Percentiles rank a stretch among this genome's conserved stretches.
These are phyloP conservation scores for Fomes fomentarius DNA, from an alignment of 1,284 basidiomycete species.

Conservation along the genomic window DNA sequence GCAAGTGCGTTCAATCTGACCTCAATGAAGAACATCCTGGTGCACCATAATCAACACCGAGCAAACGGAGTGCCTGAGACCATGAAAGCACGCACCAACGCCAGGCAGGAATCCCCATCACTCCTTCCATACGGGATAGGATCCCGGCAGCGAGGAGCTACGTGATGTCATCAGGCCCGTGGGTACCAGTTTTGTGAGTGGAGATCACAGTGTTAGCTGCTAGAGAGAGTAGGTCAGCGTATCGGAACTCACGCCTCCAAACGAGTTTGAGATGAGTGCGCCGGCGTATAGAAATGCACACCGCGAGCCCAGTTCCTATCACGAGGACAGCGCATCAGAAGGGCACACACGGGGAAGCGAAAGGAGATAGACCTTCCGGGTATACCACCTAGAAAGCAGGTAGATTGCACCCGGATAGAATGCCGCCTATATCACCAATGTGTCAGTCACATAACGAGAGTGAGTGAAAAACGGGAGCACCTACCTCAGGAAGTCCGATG, in stretches of 20 bases:
- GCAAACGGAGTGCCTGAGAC: not conserved
- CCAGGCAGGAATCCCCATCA: slow-evolving; percentile 71
- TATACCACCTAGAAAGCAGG: slow-evolving; percentile 68
- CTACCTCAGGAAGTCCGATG: slow-evolving; percentile 63
- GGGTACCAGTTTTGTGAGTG: no score
- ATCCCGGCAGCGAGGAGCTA: slow-evolving; percentile 74
- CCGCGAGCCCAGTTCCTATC: slow-evolving; percentile 67
- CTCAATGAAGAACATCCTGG: slow-evolving; percentile 66
- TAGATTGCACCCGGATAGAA: slow-evolving; percentile 69
- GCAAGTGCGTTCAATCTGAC: slow-evolving; percentile 33
- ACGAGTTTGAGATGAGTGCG: slow-evolving; percentile 75
- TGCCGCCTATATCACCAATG: slow-evolving; percentile 42
- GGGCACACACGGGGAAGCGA: not conserved
- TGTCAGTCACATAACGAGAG: not conserved
- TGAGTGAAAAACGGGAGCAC: not conserved
- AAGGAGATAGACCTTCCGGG: slow-evolving; percentile 48
- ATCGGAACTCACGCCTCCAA: slow-evolving; percentile 57
- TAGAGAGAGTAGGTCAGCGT: no score
- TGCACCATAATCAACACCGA: not conserved
- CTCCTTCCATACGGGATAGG: slow-evolving; percentile 69
- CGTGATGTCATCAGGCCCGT: not conserved
- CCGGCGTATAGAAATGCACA: slow-evolving; percentile 73
- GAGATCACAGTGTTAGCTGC: no score
- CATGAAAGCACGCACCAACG: slow-evolving; percentile 48
- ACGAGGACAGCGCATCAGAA: not conserved